Evolutionary conservation across 1,284 basidiomycete species (phyloP), one percentile per base, ranked within the genome.

Genomic region (Neonothopanus nambi): DNA sequence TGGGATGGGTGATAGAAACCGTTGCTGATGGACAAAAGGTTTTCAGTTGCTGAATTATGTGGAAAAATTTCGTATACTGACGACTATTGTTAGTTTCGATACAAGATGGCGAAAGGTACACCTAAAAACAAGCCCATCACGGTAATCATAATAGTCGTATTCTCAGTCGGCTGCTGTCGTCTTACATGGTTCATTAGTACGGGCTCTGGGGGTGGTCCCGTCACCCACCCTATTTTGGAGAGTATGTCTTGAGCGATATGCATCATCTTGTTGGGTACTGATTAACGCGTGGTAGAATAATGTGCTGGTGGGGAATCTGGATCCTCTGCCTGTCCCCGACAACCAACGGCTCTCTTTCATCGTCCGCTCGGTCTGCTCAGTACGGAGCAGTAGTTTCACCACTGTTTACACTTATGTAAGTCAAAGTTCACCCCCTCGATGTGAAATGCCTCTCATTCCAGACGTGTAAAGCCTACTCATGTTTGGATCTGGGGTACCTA

Each of bases 221-320:
- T 17, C 84, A 90, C 58, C 88, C 89, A 24, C 84, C 87, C 7
- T 91, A 89, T 65, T 88, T 89, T 63, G 87, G 87, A 64, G 87
- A 90, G 80, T 84, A 64, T 65, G 79, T 74, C 17, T 36, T 57
- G 30, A 40, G 15, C 21, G 15, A 28, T 18, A 40, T 17, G 2
- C 46, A 3, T n/a, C 24, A 9, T 44, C 39, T 42, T 6, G n/a
- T 11, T n/a, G 26, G 30, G 28, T 23, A 43, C 54, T 48, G 24
- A 47, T 42, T 37, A 42, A 40, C 28, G 39, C 37, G 11, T 35
- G n/a, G 2, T 54, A 83, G 82, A 64, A 88, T 89, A 56, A 64
- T 85, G 41, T 82, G 86, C 58, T 87, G 86, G 80, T 88, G 85
- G 85, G 86, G 86, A 2, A 79, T 89, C 20, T 89, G 84, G 82